Percentiles rank a stretch among this genome's conserved stretches.
These are phyloP conservation scores for Bruguiera sexangula DNA, from an alignment of 345 rosid species.

Conservation along the genomic window DNA sequence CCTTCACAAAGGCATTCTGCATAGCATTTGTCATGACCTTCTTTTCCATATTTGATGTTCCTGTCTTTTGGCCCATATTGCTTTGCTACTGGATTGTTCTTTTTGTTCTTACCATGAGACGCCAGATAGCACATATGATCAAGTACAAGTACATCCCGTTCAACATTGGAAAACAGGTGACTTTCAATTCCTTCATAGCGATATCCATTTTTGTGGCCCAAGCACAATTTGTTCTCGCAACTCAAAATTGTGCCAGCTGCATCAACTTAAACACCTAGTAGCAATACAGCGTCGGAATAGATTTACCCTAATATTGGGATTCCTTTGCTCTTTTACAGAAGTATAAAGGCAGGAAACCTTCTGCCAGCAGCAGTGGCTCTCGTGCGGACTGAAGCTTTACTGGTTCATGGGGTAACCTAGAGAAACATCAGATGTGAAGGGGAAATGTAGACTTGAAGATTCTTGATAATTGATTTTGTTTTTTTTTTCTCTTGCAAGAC, in stretches of 20 bases:
- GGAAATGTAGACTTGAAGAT: constrained; percentile 25
- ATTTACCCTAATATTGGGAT: neutral
- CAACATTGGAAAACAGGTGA: constrained; percentile 73
- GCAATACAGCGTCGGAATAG: neutral
- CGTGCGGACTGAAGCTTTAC: constrained; percentile 45
- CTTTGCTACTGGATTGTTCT: constrained; percentile 77
- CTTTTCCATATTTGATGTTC: constrained; percentile 75
- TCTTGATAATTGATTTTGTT: constrained; percentile 31
- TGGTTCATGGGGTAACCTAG: constrained; percentile 18
- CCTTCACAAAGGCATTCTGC: constrained; percentile 69
- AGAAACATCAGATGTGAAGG: constrained; percentile 19
- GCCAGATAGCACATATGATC: constrained; percentile 80
- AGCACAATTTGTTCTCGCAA: neutral
- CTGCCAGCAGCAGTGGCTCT: constrained; percentile 49
- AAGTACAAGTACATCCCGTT: constrained; percentile 77
- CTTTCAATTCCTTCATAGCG: neutral
- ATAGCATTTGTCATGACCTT: constrained; percentile 78
- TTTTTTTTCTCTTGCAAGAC: constrained; percentile 5
- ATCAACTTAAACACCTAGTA: neutral
- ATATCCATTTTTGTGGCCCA: neutral
- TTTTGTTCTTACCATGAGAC: constrained; percentile 71
- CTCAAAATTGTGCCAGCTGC: neutral
- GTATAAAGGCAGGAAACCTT: constrained; percentile 51
- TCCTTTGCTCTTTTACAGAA: constrained; percentile 27
- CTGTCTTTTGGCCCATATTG: constrained; percentile 85